phyloP scores from a whole-genome alignment of 768 basidiomycete genomes.

The Boletellus ananas region DNA sequence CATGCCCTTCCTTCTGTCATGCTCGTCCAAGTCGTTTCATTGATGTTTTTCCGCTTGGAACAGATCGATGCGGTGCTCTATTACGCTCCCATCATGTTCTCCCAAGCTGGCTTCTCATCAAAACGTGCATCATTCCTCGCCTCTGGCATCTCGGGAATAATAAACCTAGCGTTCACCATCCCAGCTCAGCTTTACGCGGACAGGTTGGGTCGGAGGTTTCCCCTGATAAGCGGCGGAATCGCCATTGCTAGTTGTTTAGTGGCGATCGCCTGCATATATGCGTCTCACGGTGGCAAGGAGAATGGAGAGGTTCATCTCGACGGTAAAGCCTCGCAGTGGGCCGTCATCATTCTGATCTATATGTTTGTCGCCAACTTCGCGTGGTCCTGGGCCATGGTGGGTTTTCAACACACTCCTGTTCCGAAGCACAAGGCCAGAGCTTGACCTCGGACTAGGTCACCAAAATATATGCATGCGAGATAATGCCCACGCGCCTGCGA shows the following conservation, averaged over 20 bases:
- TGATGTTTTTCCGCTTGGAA: not conserved
- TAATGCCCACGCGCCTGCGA: constrained; percentile 46
- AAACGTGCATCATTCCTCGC: constrained; percentile 48
- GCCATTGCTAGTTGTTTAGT: constrained; percentile 38
- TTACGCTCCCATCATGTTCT: constrained; percentile 47
- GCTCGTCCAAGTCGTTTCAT: not conserved
- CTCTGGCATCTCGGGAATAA: constrained; percentile 46
- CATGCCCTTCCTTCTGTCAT: not conserved
- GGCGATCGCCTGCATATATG: constrained; percentile 44
- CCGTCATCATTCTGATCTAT: constrained; percentile 45
- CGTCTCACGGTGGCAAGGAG: constrained; percentile 32
- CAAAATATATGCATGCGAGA: constrained; percentile 42
- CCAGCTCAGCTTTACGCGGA: constrained; percentile 38
- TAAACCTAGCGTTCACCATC: constrained; percentile 39
- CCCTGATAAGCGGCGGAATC: constrained; percentile 42
- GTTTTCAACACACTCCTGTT: constrained; percentile 2
- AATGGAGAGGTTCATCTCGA: constrained; percentile 22
- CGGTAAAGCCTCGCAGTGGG: constrained; percentile 30
- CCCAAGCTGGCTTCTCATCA: constrained; percentile 47
- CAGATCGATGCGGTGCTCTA: constrained; percentile 30
- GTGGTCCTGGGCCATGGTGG: constrained; percentile 42
- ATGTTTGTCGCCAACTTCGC: constrained; percentile 42
- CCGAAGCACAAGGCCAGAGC: not conserved
- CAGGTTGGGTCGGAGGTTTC: constrained; percentile 33
- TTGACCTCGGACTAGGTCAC: constrained; percentile 21